These are phyloP conservation scores for Firmiana major DNA, from an alignment of 345 rosid genomes.

Conservation along the genomic window DNA sequence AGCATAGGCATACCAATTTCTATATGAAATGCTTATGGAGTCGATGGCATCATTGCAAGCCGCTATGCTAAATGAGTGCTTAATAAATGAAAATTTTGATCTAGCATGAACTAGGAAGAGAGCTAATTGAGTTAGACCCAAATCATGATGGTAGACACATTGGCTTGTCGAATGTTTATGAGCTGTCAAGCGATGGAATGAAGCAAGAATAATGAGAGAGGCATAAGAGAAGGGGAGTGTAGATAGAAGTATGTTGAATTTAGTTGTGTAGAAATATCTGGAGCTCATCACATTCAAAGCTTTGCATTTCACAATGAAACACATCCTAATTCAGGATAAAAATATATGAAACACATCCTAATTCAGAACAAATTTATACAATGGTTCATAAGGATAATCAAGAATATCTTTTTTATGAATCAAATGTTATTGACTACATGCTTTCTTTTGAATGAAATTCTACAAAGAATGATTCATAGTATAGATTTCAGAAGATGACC, in stretches of 20 bases:
- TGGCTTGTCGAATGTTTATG: slow-evolving; percentile 64
- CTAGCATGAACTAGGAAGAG: slow-evolving; percentile 70
- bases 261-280: slow-evolving; percentile 56
- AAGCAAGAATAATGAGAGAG: slow-evolving; percentile 55
- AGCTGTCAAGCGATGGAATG: slow-evolving; percentile 46
- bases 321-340: too few species aligned
- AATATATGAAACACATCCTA: too few species aligned
- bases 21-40: slow-evolving; percentile 45
- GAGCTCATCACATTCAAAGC: too few species aligned
- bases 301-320: too few species aligned
- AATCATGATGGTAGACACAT: slow-evolving; percentile 67
- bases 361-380: too few species aligned
- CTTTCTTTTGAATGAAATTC: too few species aligned
- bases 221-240: slow-evolving; percentile 73
- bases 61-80: slow-evolving; percentile 66
- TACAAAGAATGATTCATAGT: too few species aligned
- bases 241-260: slow-evolving; percentile 69
- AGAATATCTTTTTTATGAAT: too few species aligned
- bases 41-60: slow-evolving; percentile 71
- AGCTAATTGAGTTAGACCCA: slow-evolving; percentile 69
- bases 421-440: too few species aligned
- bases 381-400: too few species aligned
- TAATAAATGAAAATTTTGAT: slow-evolving; percentile 55
- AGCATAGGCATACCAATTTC: slow-evolving; percentile 52
- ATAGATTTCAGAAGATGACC: too few species aligned